Conservation (phyloP, 345 rosid genomes). For the Eucalyptus pauciflora region DNA sequence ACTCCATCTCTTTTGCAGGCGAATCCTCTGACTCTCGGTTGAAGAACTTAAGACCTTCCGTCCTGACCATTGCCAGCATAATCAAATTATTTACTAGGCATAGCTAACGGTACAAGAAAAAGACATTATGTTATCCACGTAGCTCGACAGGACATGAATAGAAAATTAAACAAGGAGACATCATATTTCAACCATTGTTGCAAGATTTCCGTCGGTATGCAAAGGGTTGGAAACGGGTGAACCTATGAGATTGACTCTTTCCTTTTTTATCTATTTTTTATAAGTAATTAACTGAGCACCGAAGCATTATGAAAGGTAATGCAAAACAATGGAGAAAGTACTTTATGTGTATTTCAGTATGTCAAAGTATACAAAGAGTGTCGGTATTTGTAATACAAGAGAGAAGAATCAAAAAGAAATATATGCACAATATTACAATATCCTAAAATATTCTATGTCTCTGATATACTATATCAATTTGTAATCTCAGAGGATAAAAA, state of each 20-base stretch:
- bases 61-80: neutral
- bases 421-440: too few relatives aligned
- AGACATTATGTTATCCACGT: neutral
- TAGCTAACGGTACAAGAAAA: neutral
- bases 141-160: neutral
- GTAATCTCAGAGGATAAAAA: too few relatives aligned
- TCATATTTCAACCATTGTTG: neutral
- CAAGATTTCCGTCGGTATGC: neutral
- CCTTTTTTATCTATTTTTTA: neutral
- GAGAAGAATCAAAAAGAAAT: too few relatives aligned
- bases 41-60: neutral
- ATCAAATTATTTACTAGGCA: neutral
- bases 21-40: neutral
- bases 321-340: too few relatives aligned
- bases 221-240: neutral
- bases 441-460: too few relatives aligned
- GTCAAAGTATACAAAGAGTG: too few relatives aligned
- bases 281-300: neutral
- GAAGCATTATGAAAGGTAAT: too few relatives aligned
- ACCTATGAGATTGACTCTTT: neutral
- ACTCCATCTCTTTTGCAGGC: neutral
- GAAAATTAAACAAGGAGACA: neutral
- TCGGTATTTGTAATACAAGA: too few relatives aligned
- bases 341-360: too few relatives aligned
- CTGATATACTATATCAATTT: too few relatives aligned